Evolutionary conservation across 2,329 filamentous ascomycete genomes (phyloP).

Genomic region (Ophiocordyceps camponoti-floridani): DNA sequence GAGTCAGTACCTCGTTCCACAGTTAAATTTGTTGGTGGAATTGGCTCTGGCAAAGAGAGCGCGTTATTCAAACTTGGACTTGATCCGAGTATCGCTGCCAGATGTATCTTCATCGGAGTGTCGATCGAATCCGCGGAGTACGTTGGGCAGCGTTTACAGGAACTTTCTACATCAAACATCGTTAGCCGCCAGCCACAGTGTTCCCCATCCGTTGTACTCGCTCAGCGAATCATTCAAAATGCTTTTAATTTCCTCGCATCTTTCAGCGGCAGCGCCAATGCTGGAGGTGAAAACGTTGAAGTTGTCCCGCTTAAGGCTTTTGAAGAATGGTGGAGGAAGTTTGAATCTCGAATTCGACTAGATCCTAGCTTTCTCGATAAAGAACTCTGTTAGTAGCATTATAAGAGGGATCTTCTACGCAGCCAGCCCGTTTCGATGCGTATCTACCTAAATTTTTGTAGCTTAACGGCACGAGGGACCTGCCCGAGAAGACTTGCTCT

Average conservation of each 20-base stretch:
- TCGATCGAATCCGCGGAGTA: conserved; percentile 58
- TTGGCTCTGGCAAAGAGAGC: conserved; percentile 79
- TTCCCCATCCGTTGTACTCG: conserved; percentile 58
- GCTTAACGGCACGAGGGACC: no score
- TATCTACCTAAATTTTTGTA: no score
- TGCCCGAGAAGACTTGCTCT: no score
- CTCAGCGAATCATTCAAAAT: conserved; percentile 88
- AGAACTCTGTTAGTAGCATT: no score
- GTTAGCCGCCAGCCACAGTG: conserved; percentile 6
- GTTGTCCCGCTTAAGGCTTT: conserved; percentile 90
- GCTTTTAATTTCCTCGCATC: conserved; percentile 92
- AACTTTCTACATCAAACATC: conserved; percentile 24
- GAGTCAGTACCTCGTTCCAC: conserved; percentile 25
- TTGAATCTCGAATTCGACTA: conserved; percentile 67
- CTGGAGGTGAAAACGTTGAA: conserved; percentile 43
- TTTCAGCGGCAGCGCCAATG: conserved; percentile 50
- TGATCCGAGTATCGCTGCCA: conserved; percentile 8
- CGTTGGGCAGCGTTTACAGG: conserved; percentile 53
- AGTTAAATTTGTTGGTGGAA: conserved; percentile 74
- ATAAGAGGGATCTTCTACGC: no score
- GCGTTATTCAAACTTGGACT: conserved; percentile 67
- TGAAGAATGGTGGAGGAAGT: conserved; percentile 95
- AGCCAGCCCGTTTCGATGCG: no score
- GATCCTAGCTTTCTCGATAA: conserved; percentile 89
- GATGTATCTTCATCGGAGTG: conserved; percentile 59